A percentile compares a stretch with the other conserved stretches of the same genome.
These are phyloP conservation scores for Sporothrix euskadiensis DNA, from an alignment of 2,329 filamentous ascomycete species.

Conservation along the genomic window DNA sequence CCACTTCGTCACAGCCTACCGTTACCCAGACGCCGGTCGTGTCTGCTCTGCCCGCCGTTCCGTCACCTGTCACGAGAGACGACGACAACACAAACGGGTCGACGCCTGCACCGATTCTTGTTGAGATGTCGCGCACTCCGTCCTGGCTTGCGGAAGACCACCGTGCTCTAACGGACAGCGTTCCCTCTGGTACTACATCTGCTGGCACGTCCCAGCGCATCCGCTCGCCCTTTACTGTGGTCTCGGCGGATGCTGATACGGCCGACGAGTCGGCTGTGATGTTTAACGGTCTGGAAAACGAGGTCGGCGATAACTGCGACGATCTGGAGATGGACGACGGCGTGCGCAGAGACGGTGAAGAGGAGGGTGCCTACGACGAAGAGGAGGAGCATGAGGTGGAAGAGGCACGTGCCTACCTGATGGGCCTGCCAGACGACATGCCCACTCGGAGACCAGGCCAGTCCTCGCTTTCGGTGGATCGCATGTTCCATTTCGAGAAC, in stretches of 20 bases:
- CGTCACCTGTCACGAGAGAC: conserved; percentile 9
- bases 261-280: conserved; percentile 29
- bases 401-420: conserved; percentile 34
- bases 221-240: conserved; percentile 29
- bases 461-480: background rate
- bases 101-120: conserved; percentile 3
- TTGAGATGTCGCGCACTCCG: background rate
- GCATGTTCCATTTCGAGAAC: background rate
- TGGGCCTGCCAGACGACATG: conserved; percentile 28
- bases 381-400: conserved; percentile 43
- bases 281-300: background rate
- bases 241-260: conserved; percentile 26
- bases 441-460: conserved; percentile 8
- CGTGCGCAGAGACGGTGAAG: conserved; percentile 45
- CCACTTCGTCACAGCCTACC: conserved; percentile 22
- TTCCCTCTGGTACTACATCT: conserved; percentile 26
- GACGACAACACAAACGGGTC: conserved; percentile 5
- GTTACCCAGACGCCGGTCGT: conserved; percentile 17
- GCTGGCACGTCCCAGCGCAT: conserved; percentile 28
- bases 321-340: conserved; percentile 58
- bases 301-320: conserved; percentile 50
- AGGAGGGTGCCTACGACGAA: conserved; percentile 49
- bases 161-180: background rate
- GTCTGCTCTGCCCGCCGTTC: conserved; percentile 21
- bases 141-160: background rate